Conservation (phyloP, 1,284 basidiomycete species). For the Ustilago xerochloae region DNA sequence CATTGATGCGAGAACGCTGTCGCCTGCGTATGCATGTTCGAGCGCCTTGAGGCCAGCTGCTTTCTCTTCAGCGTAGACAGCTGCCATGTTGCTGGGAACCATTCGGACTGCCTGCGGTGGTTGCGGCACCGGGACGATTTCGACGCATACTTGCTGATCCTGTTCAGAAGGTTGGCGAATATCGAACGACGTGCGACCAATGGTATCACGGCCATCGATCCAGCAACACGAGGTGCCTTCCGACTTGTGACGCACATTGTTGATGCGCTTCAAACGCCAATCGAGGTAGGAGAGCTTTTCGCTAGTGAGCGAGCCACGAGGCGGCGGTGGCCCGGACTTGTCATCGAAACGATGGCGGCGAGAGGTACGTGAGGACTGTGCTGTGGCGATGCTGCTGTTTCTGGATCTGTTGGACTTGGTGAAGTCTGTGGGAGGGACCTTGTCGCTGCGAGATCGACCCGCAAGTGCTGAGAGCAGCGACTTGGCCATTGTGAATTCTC, state of each 20-base stretch:
- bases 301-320: conserved; percentile 39
- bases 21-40: conserved; percentile 20
- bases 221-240: conserved; percentile 27
- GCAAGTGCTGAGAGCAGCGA: conserved; percentile 29
- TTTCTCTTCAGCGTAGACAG: conserved; percentile 29
- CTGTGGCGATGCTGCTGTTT: background rate
- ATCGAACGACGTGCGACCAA: conserved; percentile 39
- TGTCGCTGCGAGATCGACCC: conserved; percentile 12
- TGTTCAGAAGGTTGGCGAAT: conserved; percentile 1
- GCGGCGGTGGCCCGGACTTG: conserved; percentile 41
- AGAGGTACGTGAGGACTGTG: background rate
- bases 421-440: too few relatives aligned
- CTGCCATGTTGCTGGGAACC: conserved; percentile 11
- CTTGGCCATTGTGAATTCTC: conserved; percentile 33
- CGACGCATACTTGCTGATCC: background rate
- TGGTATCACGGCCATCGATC: conserved; percentile 44
- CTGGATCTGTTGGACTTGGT: background rate
- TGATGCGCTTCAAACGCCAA: conserved; percentile 50
- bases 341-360: conserved; percentile 41
- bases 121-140: background rate
- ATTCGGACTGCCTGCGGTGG: conserved; percentile 1
- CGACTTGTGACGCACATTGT: conserved; percentile 24
- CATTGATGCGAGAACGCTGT: conserved; percentile 36
- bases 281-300: conserved; percentile 54
- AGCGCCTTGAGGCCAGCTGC: conserved; percentile 29